phyloP scores from a whole-genome alignment of 176 grass and related monocot genomes.

The Oryza glumipatula region DNA sequence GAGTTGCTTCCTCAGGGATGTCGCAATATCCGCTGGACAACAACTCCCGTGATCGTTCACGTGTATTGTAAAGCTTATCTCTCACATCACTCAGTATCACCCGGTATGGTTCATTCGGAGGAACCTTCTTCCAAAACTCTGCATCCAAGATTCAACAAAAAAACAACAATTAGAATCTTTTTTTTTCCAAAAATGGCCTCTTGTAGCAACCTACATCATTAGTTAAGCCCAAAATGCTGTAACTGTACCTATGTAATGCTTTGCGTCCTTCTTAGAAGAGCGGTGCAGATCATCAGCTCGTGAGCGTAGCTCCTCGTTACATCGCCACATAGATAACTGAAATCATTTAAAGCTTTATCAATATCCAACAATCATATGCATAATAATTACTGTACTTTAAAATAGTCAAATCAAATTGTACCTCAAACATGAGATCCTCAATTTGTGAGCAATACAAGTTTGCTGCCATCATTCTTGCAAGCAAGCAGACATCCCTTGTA shows the following conservation, averaged over 20 bases:
- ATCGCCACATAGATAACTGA: conserved; percentile 86
- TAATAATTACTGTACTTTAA: background rate
- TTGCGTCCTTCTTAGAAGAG: conserved; percentile 79
- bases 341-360: conserved; percentile 25
- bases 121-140: conserved; percentile 94
- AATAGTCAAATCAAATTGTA: conserved; percentile 33
- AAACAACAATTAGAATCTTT: conserved; percentile 5
- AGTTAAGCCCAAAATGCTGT: conserved; percentile 22
- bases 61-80: conserved; percentile 79
- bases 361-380: background rate
- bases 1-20: conserved; percentile 61
- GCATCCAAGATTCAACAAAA: background rate
- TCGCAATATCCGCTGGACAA: conserved; percentile 73
- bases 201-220: background rate
- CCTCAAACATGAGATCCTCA: conserved; percentile 94
- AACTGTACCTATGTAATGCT: conserved; percentile 76
- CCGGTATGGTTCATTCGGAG: conserved; percentile 72
- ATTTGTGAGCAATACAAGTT: conserved; percentile 78
- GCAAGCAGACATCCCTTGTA: conserved; percentile 83
- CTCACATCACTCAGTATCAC: conserved; percentile 79
- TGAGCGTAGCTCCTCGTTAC: conserved; percentile 65
- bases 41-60: conserved; percentile 68
- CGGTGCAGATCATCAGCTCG: conserved; percentile 67
- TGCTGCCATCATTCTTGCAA: conserved; percentile 86
- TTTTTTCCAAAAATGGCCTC: background rate